These are phyloP conservation scores for Dispira parvispora DNA, from an alignment of 192 early-diverging fungal genomes.

Conservation along the genomic window DNA sequence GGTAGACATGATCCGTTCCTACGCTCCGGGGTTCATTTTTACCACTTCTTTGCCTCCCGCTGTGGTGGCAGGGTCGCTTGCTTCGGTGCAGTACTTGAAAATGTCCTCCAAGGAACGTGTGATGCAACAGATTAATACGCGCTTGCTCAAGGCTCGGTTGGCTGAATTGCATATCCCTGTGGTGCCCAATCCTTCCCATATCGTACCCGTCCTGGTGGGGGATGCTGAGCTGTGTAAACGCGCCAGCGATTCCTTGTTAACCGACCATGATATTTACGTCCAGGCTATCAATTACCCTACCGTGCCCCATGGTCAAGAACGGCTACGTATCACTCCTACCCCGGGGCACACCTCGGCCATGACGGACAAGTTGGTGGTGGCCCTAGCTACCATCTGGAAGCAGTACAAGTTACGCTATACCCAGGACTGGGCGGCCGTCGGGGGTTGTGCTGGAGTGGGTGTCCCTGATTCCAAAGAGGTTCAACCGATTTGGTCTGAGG, in stretches of 20 bases:
- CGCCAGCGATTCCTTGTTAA: constrained; percentile 82
- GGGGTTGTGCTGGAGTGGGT: constrained; percentile 82
- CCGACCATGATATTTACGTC: constrained; percentile 86
- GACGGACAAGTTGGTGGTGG: constrained; percentile 67
- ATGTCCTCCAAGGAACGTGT: constrained; percentile 69
- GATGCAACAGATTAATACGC: constrained; percentile 86
- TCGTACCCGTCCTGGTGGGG: constrained; percentile 95
- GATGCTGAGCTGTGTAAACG: constrained; percentile 88
- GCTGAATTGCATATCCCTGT: constrained; percentile 80
- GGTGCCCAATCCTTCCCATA: constrained; percentile 96
- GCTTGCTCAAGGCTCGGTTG: constrained; percentile 68
- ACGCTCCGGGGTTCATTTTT: constrained; percentile 99
- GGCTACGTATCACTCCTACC: constrained; percentile 93
- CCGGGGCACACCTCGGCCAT: constrained; percentile 76
- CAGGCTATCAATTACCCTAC: constrained; percentile 99
- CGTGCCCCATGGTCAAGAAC: constrained; percentile 84
- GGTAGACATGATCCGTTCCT: constrained; percentile 90
- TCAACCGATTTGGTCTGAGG: constrained; percentile 38
- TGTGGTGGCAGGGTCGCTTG: constrained; percentile 76
- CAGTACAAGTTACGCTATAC: constrained; percentile 71
- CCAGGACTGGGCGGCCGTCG: constrained; percentile 66
- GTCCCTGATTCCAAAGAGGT: constrained; percentile 23
- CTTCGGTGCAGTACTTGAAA: constrained; percentile 85
- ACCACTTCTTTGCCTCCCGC: constrained; percentile 95
- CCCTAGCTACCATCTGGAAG: constrained; percentile 75